A percentile compares a stretch with the other conserved stretches of the same genome.
These are phyloP conservation scores for Ogataea nitratoaversa DNA, from an alignment of 805 yeast genomes.

Conservation along the genomic window DNA sequence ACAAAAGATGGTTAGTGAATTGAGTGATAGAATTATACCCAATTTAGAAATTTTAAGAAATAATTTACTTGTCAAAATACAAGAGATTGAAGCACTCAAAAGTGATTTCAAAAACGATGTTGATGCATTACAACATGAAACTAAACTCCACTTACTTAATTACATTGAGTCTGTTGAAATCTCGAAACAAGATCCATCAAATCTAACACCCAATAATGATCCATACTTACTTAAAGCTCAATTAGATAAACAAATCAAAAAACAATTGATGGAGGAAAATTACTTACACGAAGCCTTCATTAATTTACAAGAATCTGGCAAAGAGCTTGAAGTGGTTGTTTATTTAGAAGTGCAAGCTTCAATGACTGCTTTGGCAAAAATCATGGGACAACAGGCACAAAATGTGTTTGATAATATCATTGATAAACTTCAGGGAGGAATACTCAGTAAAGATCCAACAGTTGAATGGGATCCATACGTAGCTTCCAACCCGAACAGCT, in stretches of 20 bases:
- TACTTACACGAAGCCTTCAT: constrained; percentile 83
- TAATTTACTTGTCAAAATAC: constrained; percentile 78
- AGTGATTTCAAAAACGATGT: constrained; percentile 82
- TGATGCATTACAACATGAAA: constrained; percentile 60
- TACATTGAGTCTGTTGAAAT: constrained; percentile 63
- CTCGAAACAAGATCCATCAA: constrained; percentile 45
- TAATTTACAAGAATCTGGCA: constrained; percentile 83
- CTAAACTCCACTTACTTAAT: constrained; percentile 51
- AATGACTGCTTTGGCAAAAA: constrained; percentile 63
- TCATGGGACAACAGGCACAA: constrained; percentile 70
- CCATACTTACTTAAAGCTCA: constrained; percentile 73
- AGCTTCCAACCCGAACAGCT: constrained; percentile 57
- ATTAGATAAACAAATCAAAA: constrained; percentile 72
- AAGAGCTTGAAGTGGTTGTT: constrained; percentile 83
- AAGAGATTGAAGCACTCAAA: constrained; percentile 76
- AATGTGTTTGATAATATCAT: constrained; percentile 64
- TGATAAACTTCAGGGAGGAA: constrained; percentile 62
- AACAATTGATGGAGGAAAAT: constrained; percentile 79
- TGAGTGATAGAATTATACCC: constrained; percentile 58
- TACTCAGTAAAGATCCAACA: constrained; percentile 70
- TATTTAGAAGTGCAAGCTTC: constrained; percentile 83
- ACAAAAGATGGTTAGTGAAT: constrained; percentile 52
- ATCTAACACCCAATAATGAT: constrained; percentile 56
- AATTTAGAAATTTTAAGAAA: constrained; percentile 63
- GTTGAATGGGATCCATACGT: constrained; percentile 90